These are phyloP conservation scores for Monosporozyma siamensis DNA, from an alignment of 805 yeast genomes.

Conservation along the genomic window DNA sequence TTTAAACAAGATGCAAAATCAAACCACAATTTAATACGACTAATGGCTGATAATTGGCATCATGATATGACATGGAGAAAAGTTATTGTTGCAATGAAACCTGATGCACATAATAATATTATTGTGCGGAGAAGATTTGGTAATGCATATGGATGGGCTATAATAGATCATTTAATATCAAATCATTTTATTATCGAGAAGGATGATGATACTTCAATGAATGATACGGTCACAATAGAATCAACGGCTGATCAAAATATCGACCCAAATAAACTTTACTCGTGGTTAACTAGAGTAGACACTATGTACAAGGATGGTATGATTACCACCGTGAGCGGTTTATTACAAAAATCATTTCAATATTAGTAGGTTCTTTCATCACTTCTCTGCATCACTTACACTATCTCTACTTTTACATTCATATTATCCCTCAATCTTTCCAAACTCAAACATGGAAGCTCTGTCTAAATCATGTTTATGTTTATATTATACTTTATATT, in stretches of 20 bases:
- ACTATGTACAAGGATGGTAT: not conserved
- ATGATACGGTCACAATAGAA: not conserved
- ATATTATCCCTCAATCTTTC: no score
- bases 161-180: constrained; percentile 52
- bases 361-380: not conserved
- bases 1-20: constrained; percentile 32
- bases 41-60: constrained; percentile 84
- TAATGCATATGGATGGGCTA: constrained; percentile 81
- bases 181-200: constrained; percentile 40
- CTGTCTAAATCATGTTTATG: no score
- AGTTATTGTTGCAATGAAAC: constrained; percentile 71
- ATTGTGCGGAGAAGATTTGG: constrained; percentile 80
- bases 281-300: constrained; percentile 2
- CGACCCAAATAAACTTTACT: constrained; percentile 2
- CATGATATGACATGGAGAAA: constrained; percentile 79
- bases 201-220: not conserved
- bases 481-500: no score
- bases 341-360: not conserved
- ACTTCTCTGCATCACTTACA: not conserved
- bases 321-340: not conserved
- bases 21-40: constrained; percentile 71
- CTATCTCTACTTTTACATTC: not conserved
- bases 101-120: constrained; percentile 93
- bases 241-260: not conserved
- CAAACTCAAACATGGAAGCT: no score